Percentiles rank a stretch among this genome's conserved stretches.
Conservation (phyloP, 202 grass and related monocot species). For the Zizania palustris region DNA sequence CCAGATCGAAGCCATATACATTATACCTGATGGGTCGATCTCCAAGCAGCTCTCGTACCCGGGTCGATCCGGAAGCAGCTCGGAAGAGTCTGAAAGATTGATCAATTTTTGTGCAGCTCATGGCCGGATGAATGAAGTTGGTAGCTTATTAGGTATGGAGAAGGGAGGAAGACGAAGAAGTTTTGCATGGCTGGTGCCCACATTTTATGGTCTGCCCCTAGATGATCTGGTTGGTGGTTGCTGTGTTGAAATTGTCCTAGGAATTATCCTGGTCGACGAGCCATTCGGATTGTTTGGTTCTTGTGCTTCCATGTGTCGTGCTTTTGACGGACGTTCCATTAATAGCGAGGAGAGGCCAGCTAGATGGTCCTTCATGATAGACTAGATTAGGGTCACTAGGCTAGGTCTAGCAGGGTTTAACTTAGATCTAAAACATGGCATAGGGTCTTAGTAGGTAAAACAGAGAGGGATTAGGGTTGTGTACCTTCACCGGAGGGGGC, state of each 20-base stretch:
- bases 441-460: too few species aligned
- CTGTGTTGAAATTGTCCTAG: slow-evolving; percentile 16
- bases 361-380: too few species aligned
- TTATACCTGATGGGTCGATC: too few species aligned
- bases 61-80: background rate
- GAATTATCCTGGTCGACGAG: background rate
- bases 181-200: slow-evolving; percentile 22
- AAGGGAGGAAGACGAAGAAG: background rate
- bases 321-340: slow-evolving; percentile 28
- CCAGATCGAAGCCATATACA: background rate
- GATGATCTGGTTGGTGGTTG: background rate
- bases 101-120: slow-evolving; percentile 33
- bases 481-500: too few species aligned
- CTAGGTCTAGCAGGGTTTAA: too few species aligned
- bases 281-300: slow-evolving; percentile 13
- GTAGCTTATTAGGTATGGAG: background rate
- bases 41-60: background rate
- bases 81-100: background rate
- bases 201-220: slow-evolving; percentile 19
- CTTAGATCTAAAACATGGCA: too few species aligned
- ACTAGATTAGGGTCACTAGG: too few species aligned
- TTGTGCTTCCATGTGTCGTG: slow-evolving; percentile 26
- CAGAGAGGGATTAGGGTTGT: too few species aligned
- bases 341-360: slow-evolving; percentile 20
- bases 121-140: background rate